Base-by-base conservation (phyloP, 768 basidiomycete species). In the Tephrocybe rancida region DNA sequence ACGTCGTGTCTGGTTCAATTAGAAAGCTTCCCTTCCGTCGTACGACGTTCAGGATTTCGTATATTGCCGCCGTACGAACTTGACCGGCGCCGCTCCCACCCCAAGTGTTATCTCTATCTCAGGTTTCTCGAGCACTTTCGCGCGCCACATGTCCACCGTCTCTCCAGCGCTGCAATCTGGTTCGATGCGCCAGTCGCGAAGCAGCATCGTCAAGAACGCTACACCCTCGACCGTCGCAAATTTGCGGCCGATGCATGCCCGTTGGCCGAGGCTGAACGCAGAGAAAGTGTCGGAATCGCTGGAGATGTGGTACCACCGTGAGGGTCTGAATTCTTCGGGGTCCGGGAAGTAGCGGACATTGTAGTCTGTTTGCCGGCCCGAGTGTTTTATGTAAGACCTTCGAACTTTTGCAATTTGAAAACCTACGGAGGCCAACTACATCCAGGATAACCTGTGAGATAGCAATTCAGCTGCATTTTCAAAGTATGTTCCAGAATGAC, bases 181-280 rank as follows among this genome's bases (percentile, higher is more conserved):
- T 46, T 78, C 73, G 14, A 85, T 60, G n/a, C 66, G 70, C 77
- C 77, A 85, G 42, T 84, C 83, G n/a, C 79, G 71, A 21, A 84
- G 64, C 8, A 84, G 59, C 58, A 72, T 64, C 1, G 80, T 72
- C 22, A 85, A 69, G 70, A 84, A 80, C 50, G 73, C 75, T 19
- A 84, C 73, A 1, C 73, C 71, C 61, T 85, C 82, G 0, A 70
- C 72, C 1, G 72, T 70, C 2, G 83, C 78, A 56, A 86, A 85
- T 54, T 76, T 81, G 18, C 79, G 69, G 5, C 83, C 84, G n/a
- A 83, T 65, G 55, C 84, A 86, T 6, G 70, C 69, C 14, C 82
- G 73, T n/a, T 80, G 80, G 69, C 77, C 55, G 29, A 77, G 58
- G 55, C 80, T 75, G 67, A 81, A 80, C 3, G 74, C 76, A 5